A percentile compares a stretch with the other conserved stretches of the same genome.
Conservation (phyloP, 2,329 filamentous ascomycete genomes). For the Aaosphaeria pasadenensis region DNA sequence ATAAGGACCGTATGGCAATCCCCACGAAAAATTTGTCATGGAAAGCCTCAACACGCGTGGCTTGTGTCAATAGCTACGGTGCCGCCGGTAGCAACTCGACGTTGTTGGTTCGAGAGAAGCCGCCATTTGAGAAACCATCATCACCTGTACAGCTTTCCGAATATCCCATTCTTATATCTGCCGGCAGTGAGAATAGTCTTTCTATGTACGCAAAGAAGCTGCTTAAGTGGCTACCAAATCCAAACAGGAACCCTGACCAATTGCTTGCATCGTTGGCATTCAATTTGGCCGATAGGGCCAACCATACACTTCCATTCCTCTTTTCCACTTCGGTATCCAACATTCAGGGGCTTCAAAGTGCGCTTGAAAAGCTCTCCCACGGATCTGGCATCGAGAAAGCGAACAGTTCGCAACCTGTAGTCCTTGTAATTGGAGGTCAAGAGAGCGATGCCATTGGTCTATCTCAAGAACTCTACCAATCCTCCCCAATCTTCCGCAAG, state of each 20-base stretch:
- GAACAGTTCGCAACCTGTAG: slow-evolving; percentile 5
- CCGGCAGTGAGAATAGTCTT: neutral
- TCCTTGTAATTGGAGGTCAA: slow-evolving; percentile 21
- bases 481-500: slow-evolving; percentile 5
- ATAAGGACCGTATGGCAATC: slow-evolving; percentile 11
- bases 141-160: neutral
- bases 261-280: slow-evolving; percentile 9
- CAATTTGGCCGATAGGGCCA: slow-evolving; percentile 8
- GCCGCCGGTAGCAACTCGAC: slow-evolving; percentile 17
- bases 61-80: slow-evolving; percentile 21
- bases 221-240: neutral
- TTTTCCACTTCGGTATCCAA: slow-evolving; percentile 1
- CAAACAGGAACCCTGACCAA: too few relatives aligned
- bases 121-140: too few relatives aligned
- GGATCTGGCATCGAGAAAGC: neutral
- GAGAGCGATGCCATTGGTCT: slow-evolving; percentile 7
- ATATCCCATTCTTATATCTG: slow-evolving; percentile 1
- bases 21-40: slow-evolving; percentile 5
- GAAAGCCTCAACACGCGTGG: slow-evolving; percentile 4
- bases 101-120: slow-evolving; percentile 5
- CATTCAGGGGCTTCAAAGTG: slow-evolving; percentile 3
- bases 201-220: neutral
- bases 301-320: slow-evolving; percentile 4
- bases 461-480: slow-evolving; percentile 5
- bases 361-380: neutral